phyloP scores from a whole-genome alignment of 495 filamentous ascomycete species.

The Chaetomium tenue region DNA sequence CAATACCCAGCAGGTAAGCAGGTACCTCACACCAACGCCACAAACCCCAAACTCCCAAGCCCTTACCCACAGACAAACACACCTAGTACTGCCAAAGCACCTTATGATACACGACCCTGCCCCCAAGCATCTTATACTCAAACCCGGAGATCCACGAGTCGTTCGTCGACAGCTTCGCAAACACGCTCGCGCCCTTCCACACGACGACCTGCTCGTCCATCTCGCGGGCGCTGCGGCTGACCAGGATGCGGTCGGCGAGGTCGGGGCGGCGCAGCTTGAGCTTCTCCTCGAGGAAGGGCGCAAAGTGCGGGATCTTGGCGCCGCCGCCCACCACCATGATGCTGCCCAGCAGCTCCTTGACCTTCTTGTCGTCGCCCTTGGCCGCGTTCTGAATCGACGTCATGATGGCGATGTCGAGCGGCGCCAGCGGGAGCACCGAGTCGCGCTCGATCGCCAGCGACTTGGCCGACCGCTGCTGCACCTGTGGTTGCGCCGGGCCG shows the following conservation, averaged over 20 bases:
- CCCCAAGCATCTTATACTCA: slow-evolving; percentile 86
- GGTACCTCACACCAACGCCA: neutral
- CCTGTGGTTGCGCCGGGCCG: slow-evolving; percentile 33
- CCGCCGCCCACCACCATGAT: slow-evolving; percentile 97
- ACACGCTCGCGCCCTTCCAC: slow-evolving; percentile 97
- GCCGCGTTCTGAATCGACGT: slow-evolving; percentile 83
- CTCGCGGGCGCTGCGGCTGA: slow-evolving; percentile 83
- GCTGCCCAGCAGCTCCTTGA: slow-evolving; percentile 83
- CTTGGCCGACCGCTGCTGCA: slow-evolving; percentile 47
- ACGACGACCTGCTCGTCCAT: slow-evolving; percentile 91
- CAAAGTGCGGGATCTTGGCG: slow-evolving; percentile 72
- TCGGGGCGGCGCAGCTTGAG: slow-evolving; percentile 67
- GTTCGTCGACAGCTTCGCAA: slow-evolving; percentile 87
- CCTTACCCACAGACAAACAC: neutral
- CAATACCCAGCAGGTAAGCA: neutral
- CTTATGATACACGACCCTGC: slow-evolving; percentile 78
- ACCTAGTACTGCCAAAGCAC: slow-evolving; percentile 68
- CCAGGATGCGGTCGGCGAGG: slow-evolving; percentile 77
- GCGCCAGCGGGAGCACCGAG: slow-evolving; percentile 71
- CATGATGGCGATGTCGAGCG: slow-evolving; percentile 86
- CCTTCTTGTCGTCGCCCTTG: slow-evolving; percentile 85
- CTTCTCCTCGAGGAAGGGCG: slow-evolving; percentile 74
- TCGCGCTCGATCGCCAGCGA: slow-evolving; percentile 67
- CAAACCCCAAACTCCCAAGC: slow-evolving; percentile 5
- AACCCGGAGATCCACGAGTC: slow-evolving; percentile 88